Base-by-base conservation (phyloP, 441 rosid genomes). In the Aleurites moluccanus region DNA sequence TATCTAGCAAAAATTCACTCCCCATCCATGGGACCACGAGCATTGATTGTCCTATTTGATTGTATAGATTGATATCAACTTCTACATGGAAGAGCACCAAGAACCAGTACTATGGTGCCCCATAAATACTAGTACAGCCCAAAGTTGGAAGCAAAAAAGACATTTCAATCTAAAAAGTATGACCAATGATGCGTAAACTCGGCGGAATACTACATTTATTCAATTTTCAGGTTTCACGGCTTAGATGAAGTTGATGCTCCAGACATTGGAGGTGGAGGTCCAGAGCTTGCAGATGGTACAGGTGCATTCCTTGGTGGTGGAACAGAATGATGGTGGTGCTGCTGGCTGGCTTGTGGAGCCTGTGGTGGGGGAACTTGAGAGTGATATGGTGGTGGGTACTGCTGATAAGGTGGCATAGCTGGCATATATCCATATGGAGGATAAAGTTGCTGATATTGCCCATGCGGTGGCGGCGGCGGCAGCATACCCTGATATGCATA, bases 381-480 rank as follows among this genome's bases (percentile, higher is more conserved):
- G 59, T 80, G 89, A 67, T 84, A 88, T 6, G 83, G 83, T 3
- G 72, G 88, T 64, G 90, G 90, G 57, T 90, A 90, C 78, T 86
- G 93, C 75, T 82, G 94, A 78, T 88, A 88, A 35, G 89, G 88
- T 10, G 81, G 87, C 73, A 77, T 53, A 18, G 89, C 87, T 1
- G 83, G 84, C 79, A 80, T 69, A 75, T 88, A 89, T 8, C 94
- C 96, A 64, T 88, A 87, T 20, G 90, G 85, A 59, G 89, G 91
- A 80, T 86, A 88, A 44, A 44, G 82, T 27, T 84, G 88, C 47
- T 80, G 90, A 78, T 83, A 86, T 61, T 85, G 94, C 20, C 87
- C 86, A 3, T 79, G 88, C 3, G 84, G 88, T 0, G 85, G 87
- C 35, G 83, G 88, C 3, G 83, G 88, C 0, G 85, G 88, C 35